These are phyloP conservation scores for Letharia columbiana DNA, from an alignment of 495 filamentous ascomycete species.

Conservation along the genomic window DNA sequence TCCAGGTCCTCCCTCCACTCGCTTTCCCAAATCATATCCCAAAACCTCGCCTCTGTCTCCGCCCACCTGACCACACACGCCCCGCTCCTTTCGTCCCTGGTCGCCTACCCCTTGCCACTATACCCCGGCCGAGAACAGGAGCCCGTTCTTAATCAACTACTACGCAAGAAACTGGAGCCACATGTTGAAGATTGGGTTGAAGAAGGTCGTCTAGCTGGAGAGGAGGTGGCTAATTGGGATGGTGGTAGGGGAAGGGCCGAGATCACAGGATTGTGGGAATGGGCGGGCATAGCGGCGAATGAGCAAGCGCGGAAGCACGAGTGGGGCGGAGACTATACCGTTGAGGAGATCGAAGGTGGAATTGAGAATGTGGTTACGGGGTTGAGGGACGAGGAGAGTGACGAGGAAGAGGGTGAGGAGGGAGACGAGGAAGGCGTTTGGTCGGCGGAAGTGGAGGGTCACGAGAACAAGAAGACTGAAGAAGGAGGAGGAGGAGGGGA, in stretches of 20 bases:
- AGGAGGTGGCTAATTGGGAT: conserved; percentile 23
- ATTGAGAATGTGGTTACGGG: conserved; percentile 66
- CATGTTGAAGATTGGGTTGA: conserved; percentile 64
- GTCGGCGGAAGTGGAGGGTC: conserved; percentile 34
- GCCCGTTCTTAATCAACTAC: conserved; percentile 49
- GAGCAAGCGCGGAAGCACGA: conserved; percentile 39
- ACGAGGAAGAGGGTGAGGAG: conserved; percentile 45
- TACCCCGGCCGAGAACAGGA: conserved; percentile 67
- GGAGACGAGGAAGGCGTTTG: conserved; percentile 43
- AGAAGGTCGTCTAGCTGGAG: conserved; percentile 42
- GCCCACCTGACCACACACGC: conserved; percentile 17
- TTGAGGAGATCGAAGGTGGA: conserved; percentile 57
- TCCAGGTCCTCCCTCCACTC: conserved; percentile 62
- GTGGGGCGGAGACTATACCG: conserved; percentile 58
- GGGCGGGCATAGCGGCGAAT: conserved; percentile 45
- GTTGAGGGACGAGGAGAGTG: conserved; percentile 46
- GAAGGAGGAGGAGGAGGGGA: conserved; percentile 37
- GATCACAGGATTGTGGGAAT: conserved; percentile 40
- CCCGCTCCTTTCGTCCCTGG: conserved; percentile 50
- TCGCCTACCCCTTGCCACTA: conserved; percentile 64
- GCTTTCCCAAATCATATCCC: conserved; percentile 55
- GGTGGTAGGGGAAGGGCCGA: conserved; percentile 29
- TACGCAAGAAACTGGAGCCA: conserved; percentile 76
- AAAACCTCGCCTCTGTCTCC: conserved; percentile 44
- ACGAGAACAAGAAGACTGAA: conserved; percentile 36